Evolutionary conservation across 164 flowering plant genomes (phyloP).

Genomic region (Stephania japonica): DNA sequence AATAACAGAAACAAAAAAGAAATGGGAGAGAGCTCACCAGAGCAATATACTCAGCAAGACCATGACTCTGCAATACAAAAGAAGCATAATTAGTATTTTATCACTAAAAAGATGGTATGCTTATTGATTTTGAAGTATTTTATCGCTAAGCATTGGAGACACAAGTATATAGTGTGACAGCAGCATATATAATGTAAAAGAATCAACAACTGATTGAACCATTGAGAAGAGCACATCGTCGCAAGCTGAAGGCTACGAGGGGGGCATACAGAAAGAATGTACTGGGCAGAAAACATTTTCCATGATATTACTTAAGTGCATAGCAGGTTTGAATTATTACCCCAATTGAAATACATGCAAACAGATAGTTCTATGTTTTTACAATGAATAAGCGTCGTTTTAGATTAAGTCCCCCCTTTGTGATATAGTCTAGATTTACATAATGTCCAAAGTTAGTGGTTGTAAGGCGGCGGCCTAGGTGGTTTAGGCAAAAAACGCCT

Average conservation of each 20-base stretch:
- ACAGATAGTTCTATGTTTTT: too few species aligned
- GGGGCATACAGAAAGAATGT: too few species aligned
- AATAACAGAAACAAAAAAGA: not conserved
- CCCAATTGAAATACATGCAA: too few species aligned
- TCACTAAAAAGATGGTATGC: not conserved
- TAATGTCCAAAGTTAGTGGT: too few species aligned
- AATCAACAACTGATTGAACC: not conserved
- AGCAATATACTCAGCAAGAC: constrained; percentile 90
- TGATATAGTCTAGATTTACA: too few species aligned
- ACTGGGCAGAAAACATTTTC: too few species aligned
- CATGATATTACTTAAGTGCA: too few species aligned
- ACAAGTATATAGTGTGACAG: not conserved
- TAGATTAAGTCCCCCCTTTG: too few species aligned
- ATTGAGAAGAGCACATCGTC: not conserved
- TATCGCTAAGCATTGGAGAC: not conserved
- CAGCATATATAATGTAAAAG: not conserved
- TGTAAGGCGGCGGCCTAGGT: too few species aligned
- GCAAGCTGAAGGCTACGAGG: not conserved
- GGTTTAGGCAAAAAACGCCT: too few species aligned
- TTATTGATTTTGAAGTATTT: not conserved
- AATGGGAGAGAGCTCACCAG: constrained; percentile 45
- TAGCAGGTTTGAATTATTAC: too few species aligned
- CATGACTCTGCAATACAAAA: constrained; percentile 65
- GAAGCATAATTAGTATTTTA: constrained; percentile 16
- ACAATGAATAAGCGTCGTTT: too few species aligned